A percentile compares a stretch with the other conserved stretches of the same genome.
Evolutionary conservation across 106 monocot genomes (phyloP).

Genomic region (Acanthochlamys bracteata): DNA sequence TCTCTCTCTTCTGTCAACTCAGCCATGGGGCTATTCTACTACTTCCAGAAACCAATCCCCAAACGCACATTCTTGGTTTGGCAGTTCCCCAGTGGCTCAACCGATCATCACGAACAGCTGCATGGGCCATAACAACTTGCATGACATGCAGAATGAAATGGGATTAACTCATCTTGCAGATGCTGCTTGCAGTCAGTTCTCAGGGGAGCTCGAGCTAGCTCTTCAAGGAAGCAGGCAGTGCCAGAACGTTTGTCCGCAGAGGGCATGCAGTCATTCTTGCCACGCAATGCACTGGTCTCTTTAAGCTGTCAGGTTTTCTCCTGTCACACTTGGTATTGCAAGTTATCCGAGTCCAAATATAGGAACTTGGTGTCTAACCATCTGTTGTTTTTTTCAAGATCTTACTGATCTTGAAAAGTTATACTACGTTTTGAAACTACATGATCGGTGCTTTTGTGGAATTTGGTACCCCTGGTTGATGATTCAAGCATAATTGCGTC

Average conservation of each 20-base stretch:
- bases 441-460: too few species aligned
- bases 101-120: slow-evolving; percentile 8
- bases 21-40: slow-evolving; percentile 34
- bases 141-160: slow-evolving; percentile 27
- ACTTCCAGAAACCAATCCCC: slow-evolving; percentile 21
- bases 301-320: slow-evolving; percentile 8
- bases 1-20: slow-evolving; percentile 99
- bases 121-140: slow-evolving; percentile 14
- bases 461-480: too few species aligned
- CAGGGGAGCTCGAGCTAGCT: slow-evolving; percentile 84
- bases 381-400: too few species aligned
- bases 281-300: slow-evolving; percentile 54
- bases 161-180: slow-evolving; percentile 17
- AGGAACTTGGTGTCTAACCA: too few species aligned
- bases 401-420: too few species aligned
- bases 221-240: slow-evolving; percentile 49
- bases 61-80: slow-evolving; percentile 2
- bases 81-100: slow-evolving; percentile 20
- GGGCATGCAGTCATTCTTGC: slow-evolving; percentile 26
- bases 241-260: slow-evolving; percentile 10
- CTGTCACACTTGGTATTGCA: too few species aligned
- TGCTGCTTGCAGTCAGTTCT: slow-evolving; percentile 32
- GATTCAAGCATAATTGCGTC: too few species aligned
- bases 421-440: too few species aligned
- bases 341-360: too few species aligned